These are phyloP conservation scores for Leccinum griseonigrum DNA, from an alignment of 1,284 basidiomycete genomes.

Conservation along the genomic window DNA sequence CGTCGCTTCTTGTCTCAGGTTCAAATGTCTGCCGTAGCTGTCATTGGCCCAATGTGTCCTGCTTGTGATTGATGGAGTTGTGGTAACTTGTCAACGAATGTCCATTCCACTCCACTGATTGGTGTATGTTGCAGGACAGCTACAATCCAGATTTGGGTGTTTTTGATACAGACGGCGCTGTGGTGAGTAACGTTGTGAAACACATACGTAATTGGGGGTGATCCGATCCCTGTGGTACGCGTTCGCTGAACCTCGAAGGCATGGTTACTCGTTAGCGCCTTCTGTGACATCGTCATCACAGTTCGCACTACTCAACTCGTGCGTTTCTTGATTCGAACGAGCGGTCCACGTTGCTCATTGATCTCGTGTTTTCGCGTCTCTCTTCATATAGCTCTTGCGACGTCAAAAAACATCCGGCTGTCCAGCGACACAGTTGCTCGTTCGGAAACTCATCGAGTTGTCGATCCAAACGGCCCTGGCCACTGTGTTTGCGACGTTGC, in stretches of 20 bases:
- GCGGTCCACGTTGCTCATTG: neutral
- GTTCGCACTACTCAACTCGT: constrained; percentile 1
- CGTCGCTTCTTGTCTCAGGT: neutral
- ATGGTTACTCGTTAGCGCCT: constrained; percentile 3
- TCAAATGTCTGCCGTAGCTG: neutral
- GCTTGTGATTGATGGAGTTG: neutral
- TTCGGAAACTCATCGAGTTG: constrained; percentile 13
- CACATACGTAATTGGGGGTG: neutral
- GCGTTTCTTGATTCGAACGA: neutral
- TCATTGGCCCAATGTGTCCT: neutral
- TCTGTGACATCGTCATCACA: constrained; percentile 4
- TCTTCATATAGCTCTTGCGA: neutral
- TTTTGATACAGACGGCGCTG: constrained; percentile 2
- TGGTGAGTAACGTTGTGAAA: neutral
- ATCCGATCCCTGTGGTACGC: neutral
- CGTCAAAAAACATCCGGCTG: neutral
- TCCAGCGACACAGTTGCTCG: constrained; percentile 7
- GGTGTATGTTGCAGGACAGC: neutral
- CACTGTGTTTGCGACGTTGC: constrained; percentile 9
- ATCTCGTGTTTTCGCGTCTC: neutral
- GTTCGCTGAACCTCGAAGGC: neutral
- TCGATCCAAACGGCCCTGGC: constrained; percentile 15
- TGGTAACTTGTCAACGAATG: neutral
- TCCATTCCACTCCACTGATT: neutral
- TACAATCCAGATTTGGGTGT: neutral